Conservation (phyloP, 139 green algal genomes). For the Asterochloris sp. region DNA sequence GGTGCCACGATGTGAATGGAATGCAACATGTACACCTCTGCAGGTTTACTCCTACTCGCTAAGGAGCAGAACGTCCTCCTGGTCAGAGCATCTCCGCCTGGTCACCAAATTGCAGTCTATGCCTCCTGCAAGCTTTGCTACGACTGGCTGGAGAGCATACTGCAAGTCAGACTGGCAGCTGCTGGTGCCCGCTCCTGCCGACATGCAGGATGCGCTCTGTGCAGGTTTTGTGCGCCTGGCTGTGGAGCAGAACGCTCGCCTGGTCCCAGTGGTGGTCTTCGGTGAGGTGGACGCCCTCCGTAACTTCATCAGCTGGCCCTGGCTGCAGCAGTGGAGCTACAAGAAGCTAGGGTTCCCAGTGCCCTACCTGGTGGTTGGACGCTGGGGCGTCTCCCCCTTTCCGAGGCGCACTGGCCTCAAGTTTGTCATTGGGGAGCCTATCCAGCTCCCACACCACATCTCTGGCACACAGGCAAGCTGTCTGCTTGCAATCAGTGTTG, state of each 20-base stretch:
- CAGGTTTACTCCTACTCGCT: no score
- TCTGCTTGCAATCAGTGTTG: background rate
- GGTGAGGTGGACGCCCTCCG: conserved; percentile 67
- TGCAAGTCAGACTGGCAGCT: conserved; percentile 1
- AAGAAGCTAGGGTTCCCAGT: conserved; percentile 75
- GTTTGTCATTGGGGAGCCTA: conserved; percentile 69
- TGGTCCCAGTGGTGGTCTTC: conserved; percentile 79
- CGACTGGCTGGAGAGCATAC: no score
- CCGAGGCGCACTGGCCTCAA: conserved; percentile 40
- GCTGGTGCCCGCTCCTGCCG: background rate
- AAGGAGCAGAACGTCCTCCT: no score
- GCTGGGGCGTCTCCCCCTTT: conserved; percentile 63
- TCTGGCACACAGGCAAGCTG: conserved; percentile 15
- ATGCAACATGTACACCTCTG: no score
- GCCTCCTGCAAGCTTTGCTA: no score
- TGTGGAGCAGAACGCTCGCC: conserved; percentile 60
- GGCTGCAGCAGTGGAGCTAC: conserved; percentile 70
- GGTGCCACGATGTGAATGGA: no score
- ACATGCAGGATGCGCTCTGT: background rate
- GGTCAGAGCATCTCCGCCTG: no score
- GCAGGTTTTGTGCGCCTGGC: conserved; percentile 71
- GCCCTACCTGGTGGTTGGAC: conserved; percentile 65
- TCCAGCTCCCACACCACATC: conserved; percentile 35
- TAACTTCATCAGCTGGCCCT: conserved; percentile 54
- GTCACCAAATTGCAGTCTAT: no score